These are phyloP conservation scores for Eucalyptus camaldulensis DNA, from an alignment of 345 rosid species.

Conservation along the genomic window DNA sequence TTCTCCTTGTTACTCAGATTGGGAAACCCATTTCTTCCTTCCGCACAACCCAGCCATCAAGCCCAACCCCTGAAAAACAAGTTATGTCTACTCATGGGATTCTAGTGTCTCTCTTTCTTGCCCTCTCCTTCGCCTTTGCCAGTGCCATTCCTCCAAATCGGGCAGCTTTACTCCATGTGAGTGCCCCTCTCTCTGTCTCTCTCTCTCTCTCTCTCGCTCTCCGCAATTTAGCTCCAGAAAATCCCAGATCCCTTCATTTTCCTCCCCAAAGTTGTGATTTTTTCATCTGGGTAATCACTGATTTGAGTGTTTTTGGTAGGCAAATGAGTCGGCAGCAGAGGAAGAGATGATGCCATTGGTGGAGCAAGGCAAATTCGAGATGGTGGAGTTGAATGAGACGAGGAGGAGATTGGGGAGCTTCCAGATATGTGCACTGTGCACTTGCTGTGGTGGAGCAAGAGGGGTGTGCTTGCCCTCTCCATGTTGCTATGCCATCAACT, in stretches of 20 bases:
- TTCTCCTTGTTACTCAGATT: not conserved
- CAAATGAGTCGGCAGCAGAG: slow-evolving; percentile 18
- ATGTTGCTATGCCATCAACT: slow-evolving; percentile 92
- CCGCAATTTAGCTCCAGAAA: not conserved
- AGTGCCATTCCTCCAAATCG: slow-evolving; percentile 11
- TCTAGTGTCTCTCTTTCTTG: slow-evolving; percentile 10
- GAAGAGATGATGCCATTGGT: slow-evolving; percentile 19
- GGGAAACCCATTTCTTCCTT: not conserved
- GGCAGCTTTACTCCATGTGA: slow-evolving; percentile 26
- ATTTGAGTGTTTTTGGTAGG: not conserved
- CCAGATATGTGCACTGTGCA: slow-evolving; percentile 86
- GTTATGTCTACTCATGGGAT: slow-evolving; percentile 12
- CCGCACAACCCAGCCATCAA: not conserved
- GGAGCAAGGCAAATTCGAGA: slow-evolving; percentile 30
- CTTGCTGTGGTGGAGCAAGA: slow-evolving; percentile 89
- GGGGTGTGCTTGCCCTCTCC: slow-evolving; percentile 81
- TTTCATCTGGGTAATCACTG: not conserved
- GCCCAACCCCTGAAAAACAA: not conserved
- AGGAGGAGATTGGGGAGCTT: slow-evolving; percentile 79
- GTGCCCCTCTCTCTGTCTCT: not conserved
- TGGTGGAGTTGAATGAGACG: slow-evolving; percentile 60
- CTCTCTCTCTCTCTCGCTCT: not conserved
- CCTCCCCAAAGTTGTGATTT: slow-evolving; percentile 9
- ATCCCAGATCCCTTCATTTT: not conserved
- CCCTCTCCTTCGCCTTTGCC: slow-evolving; percentile 8